A percentile compares a stretch with the other conserved stretches of the same genome.
Conservation (phyloP, 805 yeast species). For the Wickerhamomyces ciferrii region DNA sequence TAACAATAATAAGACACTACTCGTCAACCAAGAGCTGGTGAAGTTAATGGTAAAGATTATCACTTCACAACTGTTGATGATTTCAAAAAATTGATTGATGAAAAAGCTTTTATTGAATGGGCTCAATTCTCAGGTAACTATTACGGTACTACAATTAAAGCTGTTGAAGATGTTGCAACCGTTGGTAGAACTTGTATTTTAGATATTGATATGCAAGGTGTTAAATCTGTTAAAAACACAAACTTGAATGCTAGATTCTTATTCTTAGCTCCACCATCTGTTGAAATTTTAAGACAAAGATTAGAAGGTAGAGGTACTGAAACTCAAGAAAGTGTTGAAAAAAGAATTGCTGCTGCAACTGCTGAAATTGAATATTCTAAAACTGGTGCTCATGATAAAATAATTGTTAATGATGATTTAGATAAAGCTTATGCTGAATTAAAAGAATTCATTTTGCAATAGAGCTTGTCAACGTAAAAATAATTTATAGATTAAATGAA, state of each 20-base stretch:
- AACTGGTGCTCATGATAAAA: slow-evolving; percentile 87
- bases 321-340: slow-evolving; percentile 75
- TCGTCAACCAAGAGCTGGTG: slow-evolving; percentile 88
- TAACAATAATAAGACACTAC: slow-evolving; percentile 59
- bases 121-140: slow-evolving; percentile 97
- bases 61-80: slow-evolving; percentile 77
- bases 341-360: slow-evolving; percentile 81
- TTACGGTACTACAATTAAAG: slow-evolving; percentile 88
- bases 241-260: slow-evolving; percentile 79
- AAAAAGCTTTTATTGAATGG: slow-evolving; percentile 86
- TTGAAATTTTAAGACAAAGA: slow-evolving; percentile 71
- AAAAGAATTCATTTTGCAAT: slow-evolving; percentile 63
- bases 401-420: slow-evolving; percentile 86
- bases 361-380: slow-evolving; percentile 87
- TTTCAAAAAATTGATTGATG: slow-evolving; percentile 71
- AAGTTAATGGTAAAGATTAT: slow-evolving; percentile 83
- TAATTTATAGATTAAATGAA: background rate
- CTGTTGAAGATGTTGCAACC: slow-evolving; percentile 58
- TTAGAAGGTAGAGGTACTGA: slow-evolving; percentile 92
- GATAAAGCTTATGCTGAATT: slow-evolving; percentile 83
- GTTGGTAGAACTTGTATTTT: slow-evolving; percentile 77
- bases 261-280: slow-evolving; percentile 89
- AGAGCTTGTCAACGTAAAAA: background rate
- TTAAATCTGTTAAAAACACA: slow-evolving; percentile 80
- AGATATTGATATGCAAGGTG: slow-evolving; percentile 99